Conservation (phyloP, 257 asterid genomes). For the Perilla frutescens region DNA sequence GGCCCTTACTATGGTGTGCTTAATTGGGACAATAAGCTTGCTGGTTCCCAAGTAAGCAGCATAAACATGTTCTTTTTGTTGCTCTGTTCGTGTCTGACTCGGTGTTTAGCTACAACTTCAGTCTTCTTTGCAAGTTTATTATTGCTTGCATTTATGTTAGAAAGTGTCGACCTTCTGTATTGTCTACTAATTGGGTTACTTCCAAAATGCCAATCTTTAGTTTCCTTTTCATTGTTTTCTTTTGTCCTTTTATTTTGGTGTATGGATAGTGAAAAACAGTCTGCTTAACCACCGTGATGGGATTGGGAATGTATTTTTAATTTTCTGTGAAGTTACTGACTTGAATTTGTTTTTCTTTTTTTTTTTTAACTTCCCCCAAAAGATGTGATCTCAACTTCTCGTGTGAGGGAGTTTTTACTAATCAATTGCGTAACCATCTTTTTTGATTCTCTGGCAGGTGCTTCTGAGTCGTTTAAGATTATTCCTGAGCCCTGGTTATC, state of each 20-base stretch:
- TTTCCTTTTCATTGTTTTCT: not conserved
- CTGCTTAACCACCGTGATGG: not conserved
- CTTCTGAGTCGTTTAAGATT: conserved; percentile 87
- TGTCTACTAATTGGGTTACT: not conserved
- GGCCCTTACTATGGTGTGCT: conserved; percentile 91
- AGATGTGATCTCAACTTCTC: not conserved
- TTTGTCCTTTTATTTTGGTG: not conserved
- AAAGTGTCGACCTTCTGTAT: not conserved
- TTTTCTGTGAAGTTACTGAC: too few relatives aligned
- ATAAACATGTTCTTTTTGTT: not conserved
- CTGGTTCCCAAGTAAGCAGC: conserved; percentile 87
- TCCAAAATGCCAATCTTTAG: not conserved
- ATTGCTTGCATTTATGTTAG: not conserved
- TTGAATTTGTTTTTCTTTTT: too few relatives aligned
- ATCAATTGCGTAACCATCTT: conserved; percentile 28
- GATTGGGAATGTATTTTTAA: not conserved
- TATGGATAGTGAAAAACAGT: not conserved
- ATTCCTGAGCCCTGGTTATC: conserved; percentile 95
- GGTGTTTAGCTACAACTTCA: conserved; percentile 4
- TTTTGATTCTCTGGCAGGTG: conserved; percentile 52
- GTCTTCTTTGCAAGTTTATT: conserved; percentile 2
- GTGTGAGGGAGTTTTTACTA: not conserved
- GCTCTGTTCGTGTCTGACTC: not conserved
- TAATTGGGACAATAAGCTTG: conserved; percentile 94
- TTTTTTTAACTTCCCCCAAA: too few relatives aligned